These are phyloP conservation scores for Linum trigynum DNA, from an alignment of 345 rosid genomes.

Conservation along the genomic window DNA sequence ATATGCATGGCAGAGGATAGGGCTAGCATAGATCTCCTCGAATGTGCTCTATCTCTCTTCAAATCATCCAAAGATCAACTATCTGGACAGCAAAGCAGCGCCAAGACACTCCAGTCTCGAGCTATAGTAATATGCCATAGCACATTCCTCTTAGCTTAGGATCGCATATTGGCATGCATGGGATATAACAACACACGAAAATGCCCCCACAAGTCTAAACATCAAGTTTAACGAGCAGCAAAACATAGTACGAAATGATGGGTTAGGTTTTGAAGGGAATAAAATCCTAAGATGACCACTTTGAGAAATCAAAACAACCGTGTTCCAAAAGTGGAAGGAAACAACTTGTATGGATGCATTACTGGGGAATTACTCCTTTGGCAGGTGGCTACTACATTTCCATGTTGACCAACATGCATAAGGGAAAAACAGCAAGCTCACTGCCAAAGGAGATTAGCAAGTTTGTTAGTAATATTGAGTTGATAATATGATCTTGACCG, in stretches of 20 bases:
- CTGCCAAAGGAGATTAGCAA: constrained; percentile 5
- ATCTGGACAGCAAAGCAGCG: too few species aligned
- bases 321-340: not conserved
- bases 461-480: not conserved
- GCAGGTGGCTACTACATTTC: not conserved
- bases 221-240: too few species aligned
- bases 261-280: not conserved
- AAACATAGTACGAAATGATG: not conserved
- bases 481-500: not conserved
- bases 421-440: not conserved
- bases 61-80: not conserved
- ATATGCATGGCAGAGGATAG: too few species aligned
- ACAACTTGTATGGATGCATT: not conserved
- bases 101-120: too few species aligned
- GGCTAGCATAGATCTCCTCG: not conserved
- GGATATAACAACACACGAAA: too few species aligned
- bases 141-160: too few species aligned
- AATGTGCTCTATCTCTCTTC: not conserved
- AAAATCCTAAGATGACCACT: not conserved
- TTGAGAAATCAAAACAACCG: not conserved
- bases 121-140: too few species aligned
- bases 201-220: too few species aligned
- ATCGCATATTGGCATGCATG: too few species aligned
- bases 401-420: not conserved
- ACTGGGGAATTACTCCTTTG: constrained; percentile 10